phyloP scores from a whole-genome alignment of 2,329 filamentous ascomycete genomes.

The Pseudogymnoascus sp. region DNA sequence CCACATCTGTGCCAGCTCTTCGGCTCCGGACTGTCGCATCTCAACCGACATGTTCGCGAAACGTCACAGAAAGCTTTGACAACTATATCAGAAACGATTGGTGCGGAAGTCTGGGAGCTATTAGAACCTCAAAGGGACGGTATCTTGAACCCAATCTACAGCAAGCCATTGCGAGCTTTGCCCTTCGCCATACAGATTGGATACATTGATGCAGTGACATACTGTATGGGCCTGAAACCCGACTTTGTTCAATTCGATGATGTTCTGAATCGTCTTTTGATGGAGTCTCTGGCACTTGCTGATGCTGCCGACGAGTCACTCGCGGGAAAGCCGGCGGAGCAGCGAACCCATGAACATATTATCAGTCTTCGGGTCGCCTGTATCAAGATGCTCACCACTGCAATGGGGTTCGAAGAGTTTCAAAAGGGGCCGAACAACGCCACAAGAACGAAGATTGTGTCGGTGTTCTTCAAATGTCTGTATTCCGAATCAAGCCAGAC shows the following conservation, averaged over 20 bases:
- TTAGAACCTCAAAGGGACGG: constrained; percentile 86
- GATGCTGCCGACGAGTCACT: constrained; percentile 92
- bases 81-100: constrained; percentile 71
- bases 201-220: constrained; percentile 96
- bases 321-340: constrained; percentile 87
- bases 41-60: constrained; percentile 90
- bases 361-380: constrained; percentile 88
- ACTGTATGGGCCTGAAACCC: constrained; percentile 81
- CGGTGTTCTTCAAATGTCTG: constrained; percentile 95
- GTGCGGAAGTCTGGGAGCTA: constrained; percentile 77
- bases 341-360: constrained; percentile 91
- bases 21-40: constrained; percentile 83
- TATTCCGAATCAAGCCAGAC: constrained; percentile 91
- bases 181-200: constrained; percentile 95
- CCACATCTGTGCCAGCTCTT: constrained; percentile 76
- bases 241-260: constrained; percentile 92
- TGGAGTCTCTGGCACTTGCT: constrained; percentile 88
- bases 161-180: constrained; percentile 85
- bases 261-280: constrained; percentile 77
- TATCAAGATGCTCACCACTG: constrained; percentile 85
- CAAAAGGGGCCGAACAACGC: constrained; percentile 65
- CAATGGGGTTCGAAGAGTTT: constrained; percentile 90
- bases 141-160: constrained; percentile 85
- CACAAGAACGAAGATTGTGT: constrained; percentile 68
- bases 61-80: constrained; percentile 77